Percentiles rank a stretch among this genome's conserved stretches.
phyloP scores from a whole-genome alignment of 2,329 filamentous ascomycete genomes.

The Ascochyta viciae-villosae region DNA sequence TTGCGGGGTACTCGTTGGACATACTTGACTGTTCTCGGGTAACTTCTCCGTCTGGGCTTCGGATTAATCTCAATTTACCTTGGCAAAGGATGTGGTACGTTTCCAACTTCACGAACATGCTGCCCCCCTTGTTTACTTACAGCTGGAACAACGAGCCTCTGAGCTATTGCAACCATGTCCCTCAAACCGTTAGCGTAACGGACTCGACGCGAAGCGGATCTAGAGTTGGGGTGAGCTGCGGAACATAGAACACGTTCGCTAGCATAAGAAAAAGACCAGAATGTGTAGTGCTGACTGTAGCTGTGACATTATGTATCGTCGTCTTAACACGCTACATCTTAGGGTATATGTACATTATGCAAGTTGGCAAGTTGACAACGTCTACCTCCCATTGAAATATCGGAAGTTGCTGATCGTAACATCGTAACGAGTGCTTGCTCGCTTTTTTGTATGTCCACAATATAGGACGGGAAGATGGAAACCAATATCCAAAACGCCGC shows the following conservation, averaged over 20 bases:
- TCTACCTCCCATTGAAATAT: slow-evolving; percentile 1
- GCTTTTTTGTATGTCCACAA: slow-evolving; percentile 6
- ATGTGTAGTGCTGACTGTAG: slow-evolving; percentile 1
- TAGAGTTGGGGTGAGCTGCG: not conserved
- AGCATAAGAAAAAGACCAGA: not conserved
- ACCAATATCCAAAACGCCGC: slow-evolving; percentile 1
- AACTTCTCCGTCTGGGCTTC: slow-evolving; percentile 11
- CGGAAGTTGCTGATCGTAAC: slow-evolving; percentile 7
- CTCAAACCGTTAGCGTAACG: not conserved
- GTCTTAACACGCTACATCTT: slow-evolving; percentile 6
- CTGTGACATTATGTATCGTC: slow-evolving; percentile 12
- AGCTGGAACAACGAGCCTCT: not conserved
- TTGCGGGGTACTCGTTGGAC: slow-evolving; percentile 4
- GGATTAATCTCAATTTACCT: slow-evolving; percentile 1
- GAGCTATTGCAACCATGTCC: not conserved
- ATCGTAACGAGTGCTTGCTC: slow-evolving; percentile 11
- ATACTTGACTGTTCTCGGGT: slow-evolving; percentile 4
- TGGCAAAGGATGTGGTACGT: not conserved
- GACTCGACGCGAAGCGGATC: not conserved
- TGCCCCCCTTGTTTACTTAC: not conserved
- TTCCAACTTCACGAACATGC: no score
- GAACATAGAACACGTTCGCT: not conserved
- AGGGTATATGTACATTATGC: slow-evolving; percentile 18
- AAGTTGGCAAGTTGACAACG: not conserved
- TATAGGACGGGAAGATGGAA: not conserved